These are phyloP conservation scores for Gloeophyllum trabeum DNA, from an alignment of 768 basidiomycete species.

Conservation along the genomic window DNA sequence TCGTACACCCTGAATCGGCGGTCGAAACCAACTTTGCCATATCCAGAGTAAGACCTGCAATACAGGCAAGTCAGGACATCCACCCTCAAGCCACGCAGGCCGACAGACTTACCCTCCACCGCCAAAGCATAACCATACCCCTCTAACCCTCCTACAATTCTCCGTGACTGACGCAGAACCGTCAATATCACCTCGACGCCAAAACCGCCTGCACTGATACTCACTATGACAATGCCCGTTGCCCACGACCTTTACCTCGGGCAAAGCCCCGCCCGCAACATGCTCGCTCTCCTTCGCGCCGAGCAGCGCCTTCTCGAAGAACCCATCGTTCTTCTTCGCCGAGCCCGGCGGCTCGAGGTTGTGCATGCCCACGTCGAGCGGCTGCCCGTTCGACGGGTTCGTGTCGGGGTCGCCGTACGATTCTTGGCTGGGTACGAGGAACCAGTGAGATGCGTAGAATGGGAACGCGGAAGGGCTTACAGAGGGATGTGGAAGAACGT, in stretches of 20 bases:
- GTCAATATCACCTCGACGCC: conserved; percentile 5
- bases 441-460: not conserved
- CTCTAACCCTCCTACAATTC: conserved; percentile 74
- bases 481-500: conserved; percentile 99
- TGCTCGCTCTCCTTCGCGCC: conserved; percentile 64
- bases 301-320: conserved; percentile 76
- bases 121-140: conserved; percentile 88
- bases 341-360: conserved; percentile 49
- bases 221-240: conserved; percentile 87
- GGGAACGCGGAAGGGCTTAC: conserved; percentile 27
- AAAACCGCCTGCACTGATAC: conserved; percentile 11
- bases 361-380: conserved; percentile 60
- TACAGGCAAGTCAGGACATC: conserved; percentile 4
- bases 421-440: conserved; percentile 42
- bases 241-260: conserved; percentile 79
- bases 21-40: conserved; percentile 78
- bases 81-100: not conserved
- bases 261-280: conserved; percentile 28
- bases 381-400: conserved; percentile 43
- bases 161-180: conserved; percentile 53
- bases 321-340: conserved; percentile 64
- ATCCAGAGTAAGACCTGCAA: conserved; percentile 69
- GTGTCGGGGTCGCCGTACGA: conserved; percentile 61
- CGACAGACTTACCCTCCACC: conserved; percentile 58
- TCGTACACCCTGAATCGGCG: conserved; percentile 85